Evolutionary conservation across 441 rosid species (phyloP).

Genomic region (Cnidoscolus chayamansa): DNA sequence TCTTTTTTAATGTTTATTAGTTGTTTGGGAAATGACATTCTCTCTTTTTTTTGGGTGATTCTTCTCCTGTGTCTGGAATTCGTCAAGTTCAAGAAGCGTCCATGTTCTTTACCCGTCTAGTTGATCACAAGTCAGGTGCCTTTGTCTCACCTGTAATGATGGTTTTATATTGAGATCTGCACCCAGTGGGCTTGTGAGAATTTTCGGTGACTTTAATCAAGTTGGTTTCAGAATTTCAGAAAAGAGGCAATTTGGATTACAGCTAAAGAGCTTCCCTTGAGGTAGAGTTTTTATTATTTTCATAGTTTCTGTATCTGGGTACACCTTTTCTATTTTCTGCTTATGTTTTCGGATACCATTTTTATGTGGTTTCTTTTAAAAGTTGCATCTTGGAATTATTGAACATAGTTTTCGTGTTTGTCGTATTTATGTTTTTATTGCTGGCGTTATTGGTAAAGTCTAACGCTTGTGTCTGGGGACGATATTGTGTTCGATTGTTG

Average conservation of each 20-base stretch:
- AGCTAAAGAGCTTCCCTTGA: conserved; percentile 16
- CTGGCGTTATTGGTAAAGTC: not conserved
- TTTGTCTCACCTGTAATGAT: conserved; percentile 18
- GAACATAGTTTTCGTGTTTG: not conserved
- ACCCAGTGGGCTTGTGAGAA: not conserved
- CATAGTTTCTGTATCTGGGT: conserved; percentile 1
- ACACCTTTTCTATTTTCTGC: not conserved
- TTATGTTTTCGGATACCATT: not conserved
- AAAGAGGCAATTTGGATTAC: conserved; percentile 16
- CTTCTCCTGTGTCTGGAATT: conserved; percentile 18
- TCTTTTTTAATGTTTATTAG: not conserved
- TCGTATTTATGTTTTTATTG: not conserved
- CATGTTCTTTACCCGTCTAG: conserved; percentile 47
- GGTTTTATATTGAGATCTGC: conserved; percentile 26
- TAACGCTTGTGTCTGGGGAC: not conserved
- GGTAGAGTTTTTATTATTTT: conserved; percentile 18
- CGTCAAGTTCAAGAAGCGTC: conserved; percentile 28
- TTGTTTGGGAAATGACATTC: not conserved
- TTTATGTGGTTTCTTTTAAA: conserved; percentile 4
- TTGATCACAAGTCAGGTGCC: conserved; percentile 39
- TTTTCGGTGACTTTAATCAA: not conserved
- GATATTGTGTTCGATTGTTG: not conserved
- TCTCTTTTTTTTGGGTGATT: conserved; percentile 13
- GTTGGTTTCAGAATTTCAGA: conserved; percentile 19
- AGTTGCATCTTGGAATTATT: not conserved